These are phyloP conservation scores for Leccinellum albellum DNA, from an alignment of 768 basidiomycete species.

Conservation along the genomic window DNA sequence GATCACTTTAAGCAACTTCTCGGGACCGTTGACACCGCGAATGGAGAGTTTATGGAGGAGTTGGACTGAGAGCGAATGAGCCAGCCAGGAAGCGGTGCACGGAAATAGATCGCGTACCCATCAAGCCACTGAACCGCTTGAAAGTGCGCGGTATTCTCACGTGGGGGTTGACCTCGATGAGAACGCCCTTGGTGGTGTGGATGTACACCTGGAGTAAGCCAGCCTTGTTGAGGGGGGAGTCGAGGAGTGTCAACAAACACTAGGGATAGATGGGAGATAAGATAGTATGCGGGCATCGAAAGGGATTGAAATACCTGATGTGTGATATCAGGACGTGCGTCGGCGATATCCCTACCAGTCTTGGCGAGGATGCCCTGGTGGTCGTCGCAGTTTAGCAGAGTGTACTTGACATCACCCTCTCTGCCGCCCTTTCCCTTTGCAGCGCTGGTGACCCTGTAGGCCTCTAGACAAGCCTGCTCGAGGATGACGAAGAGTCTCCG, in stretches of 20 bases:
- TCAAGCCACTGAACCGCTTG: slow-evolving; percentile 96
- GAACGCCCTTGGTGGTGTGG: slow-evolving; percentile 91
- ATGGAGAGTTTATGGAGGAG: slow-evolving; percentile 94
- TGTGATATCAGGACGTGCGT: slow-evolving; percentile 98
- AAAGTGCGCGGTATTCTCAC: slow-evolving; percentile 98
- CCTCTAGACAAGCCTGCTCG: slow-evolving; percentile 93
- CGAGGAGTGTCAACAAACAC: slow-evolving; percentile 94
- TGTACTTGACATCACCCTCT: slow-evolving; percentile 87
- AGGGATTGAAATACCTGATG: slow-evolving; percentile 69
- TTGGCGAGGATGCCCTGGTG: slow-evolving; percentile 98
- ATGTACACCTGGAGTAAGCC: slow-evolving; percentile 97
- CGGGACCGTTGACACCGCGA: slow-evolving; percentile 92
- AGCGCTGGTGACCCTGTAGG: slow-evolving; percentile 77
- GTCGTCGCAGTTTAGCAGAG: slow-evolving; percentile 95
- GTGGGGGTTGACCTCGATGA: slow-evolving; percentile 98
- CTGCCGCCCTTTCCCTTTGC: slow-evolving; percentile 48
- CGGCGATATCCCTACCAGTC: slow-evolving; percentile 95
- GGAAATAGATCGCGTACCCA: slow-evolving; percentile 60
- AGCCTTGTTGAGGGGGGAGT: slow-evolving; percentile 97
- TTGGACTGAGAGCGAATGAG: slow-evolving; percentile 62
- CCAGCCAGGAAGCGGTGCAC: neutral
- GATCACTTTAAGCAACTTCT: slow-evolving; percentile 95
- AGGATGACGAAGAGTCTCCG: slow-evolving; percentile 86
- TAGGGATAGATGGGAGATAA: slow-evolving; percentile 31
- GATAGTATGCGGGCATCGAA: neutral